Conservation (phyloP, 2,329 filamentous ascomycete genomes). For the Colletotrichum spinosum region DNA sequence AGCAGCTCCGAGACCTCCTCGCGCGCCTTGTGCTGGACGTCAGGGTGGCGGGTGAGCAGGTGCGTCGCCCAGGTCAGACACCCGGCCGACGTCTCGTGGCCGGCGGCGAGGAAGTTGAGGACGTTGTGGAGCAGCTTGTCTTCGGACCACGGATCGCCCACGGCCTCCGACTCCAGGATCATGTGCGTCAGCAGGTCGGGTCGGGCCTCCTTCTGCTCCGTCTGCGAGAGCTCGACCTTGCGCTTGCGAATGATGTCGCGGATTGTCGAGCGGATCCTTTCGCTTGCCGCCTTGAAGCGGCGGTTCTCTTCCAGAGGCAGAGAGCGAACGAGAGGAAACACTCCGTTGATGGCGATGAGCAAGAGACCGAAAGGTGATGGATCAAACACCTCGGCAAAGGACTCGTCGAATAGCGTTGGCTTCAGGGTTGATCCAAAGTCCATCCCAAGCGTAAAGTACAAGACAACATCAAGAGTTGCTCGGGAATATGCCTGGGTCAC, state of each 20-base stretch:
- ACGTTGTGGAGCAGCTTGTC: conserved; percentile 53
- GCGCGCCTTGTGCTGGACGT: conserved; percentile 52
- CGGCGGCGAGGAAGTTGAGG: conserved; percentile 57
- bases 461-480: conserved; percentile 51
- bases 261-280: conserved; percentile 45
- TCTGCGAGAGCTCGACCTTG: conserved; percentile 38
- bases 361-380: conserved; percentile 40
- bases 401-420: conserved; percentile 42
- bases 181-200: conserved; percentile 48
- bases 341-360: conserved; percentile 45
- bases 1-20: conserved; percentile 54
- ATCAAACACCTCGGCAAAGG: conserved; percentile 43
- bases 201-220: conserved; percentile 35
- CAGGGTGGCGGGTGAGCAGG: conserved; percentile 48
- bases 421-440: conserved; percentile 46
- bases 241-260: conserved; percentile 43
- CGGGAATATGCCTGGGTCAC: conserved; percentile 44
- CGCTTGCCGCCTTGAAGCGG: conserved; percentile 48
- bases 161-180: conserved; percentile 46
- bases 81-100: conserved; percentile 58
- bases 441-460: conserved; percentile 47
- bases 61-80: conserved; percentile 56
- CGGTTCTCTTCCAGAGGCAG: conserved; percentile 48
- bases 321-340: conserved; percentile 51
- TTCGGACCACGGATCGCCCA: conserved; percentile 36